Evolutionary conservation across 805 yeast species (phyloP).

Genomic region (Lachancea fermentati): DNA sequence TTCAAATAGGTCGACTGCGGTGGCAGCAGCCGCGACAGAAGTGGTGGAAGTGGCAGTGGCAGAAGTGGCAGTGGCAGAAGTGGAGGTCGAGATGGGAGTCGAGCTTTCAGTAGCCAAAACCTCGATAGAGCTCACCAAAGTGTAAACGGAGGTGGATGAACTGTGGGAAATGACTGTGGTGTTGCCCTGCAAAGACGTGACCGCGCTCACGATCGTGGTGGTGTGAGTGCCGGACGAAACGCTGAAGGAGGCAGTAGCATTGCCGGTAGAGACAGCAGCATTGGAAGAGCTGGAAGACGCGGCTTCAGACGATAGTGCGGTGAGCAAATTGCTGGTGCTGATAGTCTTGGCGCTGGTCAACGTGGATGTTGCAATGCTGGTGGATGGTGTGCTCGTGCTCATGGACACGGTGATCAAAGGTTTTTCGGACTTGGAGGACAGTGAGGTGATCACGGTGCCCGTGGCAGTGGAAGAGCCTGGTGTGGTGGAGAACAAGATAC

Average conservation of each 20-base stretch:
- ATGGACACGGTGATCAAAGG: slow-evolving; percentile 31
- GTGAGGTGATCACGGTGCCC: slow-evolving; percentile 29
- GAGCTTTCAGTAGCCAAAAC: slow-evolving; percentile 7
- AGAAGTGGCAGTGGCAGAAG: slow-evolving; percentile 10
- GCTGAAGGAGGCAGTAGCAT: background rate
- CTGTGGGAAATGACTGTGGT: slow-evolving; percentile 1
- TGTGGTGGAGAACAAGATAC: slow-evolving; percentile 11
- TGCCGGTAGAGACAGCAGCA: slow-evolving; percentile 1
- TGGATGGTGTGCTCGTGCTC: slow-evolving; percentile 26
- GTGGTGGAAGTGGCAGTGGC: slow-evolving; percentile 12
- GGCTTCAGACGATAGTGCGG: background rate
- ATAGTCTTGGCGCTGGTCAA: slow-evolving; percentile 21
- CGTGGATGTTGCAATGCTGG: slow-evolving; percentile 29
- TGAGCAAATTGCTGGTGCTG: slow-evolving; percentile 2
- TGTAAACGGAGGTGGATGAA: background rate
- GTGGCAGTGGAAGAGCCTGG: slow-evolving; percentile 18
- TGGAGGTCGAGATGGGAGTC: slow-evolving; percentile 13
- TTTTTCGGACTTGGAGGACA: slow-evolving; percentile 24
- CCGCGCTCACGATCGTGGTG: slow-evolving; percentile 5
- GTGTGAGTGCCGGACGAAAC: slow-evolving; percentile 6
- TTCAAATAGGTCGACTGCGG: slow-evolving; percentile 41
- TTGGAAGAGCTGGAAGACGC: slow-evolving; percentile 1
- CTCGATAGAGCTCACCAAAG: slow-evolving; percentile 5
- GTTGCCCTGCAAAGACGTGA: background rate
- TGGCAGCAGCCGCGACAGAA: slow-evolving; percentile 15